Base-by-base conservation (phyloP, 441 rosid genomes). In the Kokia cookei region DNA sequence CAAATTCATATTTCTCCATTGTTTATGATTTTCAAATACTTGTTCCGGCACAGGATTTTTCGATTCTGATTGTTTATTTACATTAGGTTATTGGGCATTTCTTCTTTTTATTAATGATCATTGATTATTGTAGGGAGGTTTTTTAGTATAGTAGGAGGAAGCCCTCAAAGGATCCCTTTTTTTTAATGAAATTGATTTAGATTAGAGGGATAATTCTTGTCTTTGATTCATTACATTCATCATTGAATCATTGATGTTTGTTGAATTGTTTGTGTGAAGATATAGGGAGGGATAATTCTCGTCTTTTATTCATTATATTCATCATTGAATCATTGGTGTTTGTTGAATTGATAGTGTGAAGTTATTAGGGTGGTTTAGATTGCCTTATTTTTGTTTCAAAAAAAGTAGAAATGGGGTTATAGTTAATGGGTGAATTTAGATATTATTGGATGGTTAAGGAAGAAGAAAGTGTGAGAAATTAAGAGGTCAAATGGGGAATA, bases 401-500 rank as follows among this genome's bases (percentile, higher is more conserved):
- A 27, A 0, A 27, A 5, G 37, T 32, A 32, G 9, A 55, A 64
- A 79, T 65, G 78, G 75, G 69, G 69, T 43, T 57, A 48, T 71
- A 27, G 73, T n/a, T 27, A 29, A 71, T 55, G 29, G 55, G 24
- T 32, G 60, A 55, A 22, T 55, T 68, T 45, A 15, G 19, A 37
- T 55, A 37, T 40, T 71, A 22, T 19, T 10, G 13, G 29, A 51
- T 53, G 61, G 14, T 32, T 51, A 51, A 17, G 19, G 43, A 53
- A 32, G 48, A 32, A 53, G 37, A 32, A 53, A 5, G 72, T 53
- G 27, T 32, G 60, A 51, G 60, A 76, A 77, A 79, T 83, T 76
- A 81, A 63, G 71, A 74, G 74, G 50, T 5, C 64, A 81, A 69
- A 89, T 90, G 88, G 95, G 93, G 50, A 87, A 84, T 76, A 86